Percentiles rank a stretch among this genome's conserved stretches.
Conservation (phyloP, 164 flowering plant genomes). For the Cinnamomum chago region DNA sequence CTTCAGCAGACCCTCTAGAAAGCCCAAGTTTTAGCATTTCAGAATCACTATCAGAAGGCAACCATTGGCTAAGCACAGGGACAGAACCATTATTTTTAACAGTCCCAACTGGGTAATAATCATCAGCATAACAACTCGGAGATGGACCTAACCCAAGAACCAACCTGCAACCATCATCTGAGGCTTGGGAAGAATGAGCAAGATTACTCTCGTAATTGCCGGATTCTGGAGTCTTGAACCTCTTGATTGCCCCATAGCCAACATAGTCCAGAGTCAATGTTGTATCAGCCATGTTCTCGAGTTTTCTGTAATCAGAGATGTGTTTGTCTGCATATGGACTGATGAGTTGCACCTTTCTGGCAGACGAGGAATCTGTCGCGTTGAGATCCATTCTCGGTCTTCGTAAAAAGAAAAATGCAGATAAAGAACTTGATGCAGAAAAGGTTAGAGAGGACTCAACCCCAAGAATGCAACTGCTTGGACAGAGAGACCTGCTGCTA, state of each 20-base stretch:
- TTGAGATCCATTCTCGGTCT: slow-evolving; percentile 44
- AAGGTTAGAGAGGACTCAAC: slow-evolving; percentile 6
- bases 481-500: not conserved
- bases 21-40: slow-evolving; percentile 62
- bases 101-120: slow-evolving; percentile 19
- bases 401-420: not conserved
- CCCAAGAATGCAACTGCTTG: not conserved
- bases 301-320: slow-evolving; percentile 10
- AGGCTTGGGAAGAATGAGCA: slow-evolving; percentile 15
- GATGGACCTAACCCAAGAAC: slow-evolving; percentile 90
- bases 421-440: not conserved
- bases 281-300: slow-evolving; percentile 47
- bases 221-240: slow-evolving; percentile 18
- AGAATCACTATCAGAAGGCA: slow-evolving; percentile 40
- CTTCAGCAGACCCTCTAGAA: slow-evolving; percentile 37
- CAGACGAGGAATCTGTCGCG: slow-evolving; percentile 23
- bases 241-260: slow-evolving; percentile 37
- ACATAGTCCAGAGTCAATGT: slow-evolving; percentile 53
- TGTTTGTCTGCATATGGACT: not conserved
- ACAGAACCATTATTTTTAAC: slow-evolving; percentile 29
- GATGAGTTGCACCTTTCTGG: slow-evolving; percentile 23
- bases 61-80: slow-evolving; percentile 19
- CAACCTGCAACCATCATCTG: slow-evolving; percentile 74
- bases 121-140: slow-evolving; percentile 29
- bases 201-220: slow-evolving; percentile 17